Conservation (phyloP, 73 alveolate genomes). For the Stentor coeruleus region DNA sequence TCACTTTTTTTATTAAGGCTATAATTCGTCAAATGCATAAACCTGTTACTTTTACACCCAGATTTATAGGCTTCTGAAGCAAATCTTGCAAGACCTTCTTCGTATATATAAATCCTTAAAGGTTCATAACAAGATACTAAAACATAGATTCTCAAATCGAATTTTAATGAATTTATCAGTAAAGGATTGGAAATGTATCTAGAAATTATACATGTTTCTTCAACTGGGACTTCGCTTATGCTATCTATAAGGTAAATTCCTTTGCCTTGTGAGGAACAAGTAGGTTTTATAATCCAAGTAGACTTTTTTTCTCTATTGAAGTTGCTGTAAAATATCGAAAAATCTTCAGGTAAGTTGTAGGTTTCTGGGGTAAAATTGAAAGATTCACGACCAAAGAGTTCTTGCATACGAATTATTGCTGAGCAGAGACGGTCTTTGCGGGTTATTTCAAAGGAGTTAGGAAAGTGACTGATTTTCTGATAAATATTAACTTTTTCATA, state of each 20-base stretch:
- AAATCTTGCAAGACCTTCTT: constrained; percentile 62
- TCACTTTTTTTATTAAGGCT: constrained; percentile 74
- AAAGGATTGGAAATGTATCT: constrained; percentile 68
- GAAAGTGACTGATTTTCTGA: constrained; percentile 75
- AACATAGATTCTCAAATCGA: constrained; percentile 71
- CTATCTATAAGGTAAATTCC: constrained; percentile 61
- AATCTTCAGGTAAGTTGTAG: constrained; percentile 68
- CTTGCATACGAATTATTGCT: constrained; percentile 61
- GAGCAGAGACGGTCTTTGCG: constrained; percentile 65
- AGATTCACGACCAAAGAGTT: constrained; percentile 46
- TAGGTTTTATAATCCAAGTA: constrained; percentile 70
- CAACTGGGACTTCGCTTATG: constrained; percentile 55
- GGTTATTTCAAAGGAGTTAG: constrained; percentile 61
- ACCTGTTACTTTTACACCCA: constrained; percentile 24
- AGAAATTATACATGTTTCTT: constrained; percentile 44
- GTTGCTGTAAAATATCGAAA: constrained; percentile 55
- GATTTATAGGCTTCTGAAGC: constrained; percentile 38
- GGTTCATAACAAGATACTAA: constrained; percentile 68
- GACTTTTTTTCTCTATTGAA: constrained; percentile 51
- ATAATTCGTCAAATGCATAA: constrained; percentile 69
- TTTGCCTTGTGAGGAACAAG: constrained; percentile 61
- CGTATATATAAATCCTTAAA: constrained; percentile 59
- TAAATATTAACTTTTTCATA: constrained; percentile 59
- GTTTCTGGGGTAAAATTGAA: constrained; percentile 69
- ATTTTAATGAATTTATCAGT: constrained; percentile 60